phyloP scores from a whole-genome alignment of 441 rosid genomes.

The Erodium texanum region DNA sequence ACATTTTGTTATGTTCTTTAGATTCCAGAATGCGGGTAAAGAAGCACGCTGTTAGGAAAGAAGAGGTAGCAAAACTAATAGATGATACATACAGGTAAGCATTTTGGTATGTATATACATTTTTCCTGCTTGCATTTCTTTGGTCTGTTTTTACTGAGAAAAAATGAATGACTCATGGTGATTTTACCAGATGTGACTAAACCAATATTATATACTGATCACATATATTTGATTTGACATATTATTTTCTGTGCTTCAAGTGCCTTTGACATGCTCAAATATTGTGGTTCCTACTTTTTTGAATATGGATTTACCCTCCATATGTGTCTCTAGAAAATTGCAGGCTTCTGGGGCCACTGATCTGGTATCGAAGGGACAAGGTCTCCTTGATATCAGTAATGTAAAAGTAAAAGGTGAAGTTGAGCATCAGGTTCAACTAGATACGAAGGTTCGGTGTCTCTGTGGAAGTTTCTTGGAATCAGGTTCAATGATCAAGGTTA shows the following conservation, averaged over 20 bases:
- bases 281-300: slow-evolving; percentile 5
- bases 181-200: neutral
- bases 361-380: slow-evolving; percentile 75
- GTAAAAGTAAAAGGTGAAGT: slow-evolving; percentile 53
- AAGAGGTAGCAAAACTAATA: slow-evolving; percentile 76
- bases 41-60: slow-evolving; percentile 59
- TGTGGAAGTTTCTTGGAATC: slow-evolving; percentile 75
- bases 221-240: neutral
- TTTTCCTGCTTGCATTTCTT: neutral
- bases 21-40: slow-evolving; percentile 63
- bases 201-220: neutral
- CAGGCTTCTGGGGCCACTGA: slow-evolving; percentile 84
- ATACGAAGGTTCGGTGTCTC: slow-evolving; percentile 77
- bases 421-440: slow-evolving; percentile 41
- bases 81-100: slow-evolving; percentile 84
- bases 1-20: slow-evolving; percentile 18
- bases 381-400: slow-evolving; percentile 53
- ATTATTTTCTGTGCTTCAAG: neutral
- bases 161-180: neutral
- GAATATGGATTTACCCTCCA: slow-evolving; percentile 15
- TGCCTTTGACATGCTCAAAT: neutral
- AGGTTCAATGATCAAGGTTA: slow-evolving; percentile 73
- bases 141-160: neutral
- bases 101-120: slow-evolving; percentile 2
- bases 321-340: slow-evolving; percentile 57